Percentiles rank a stretch among this genome's conserved stretches.
Conservation (phyloP, 2,329 filamentous ascomycete species). For the Thielaviopsis euricoi region DNA sequence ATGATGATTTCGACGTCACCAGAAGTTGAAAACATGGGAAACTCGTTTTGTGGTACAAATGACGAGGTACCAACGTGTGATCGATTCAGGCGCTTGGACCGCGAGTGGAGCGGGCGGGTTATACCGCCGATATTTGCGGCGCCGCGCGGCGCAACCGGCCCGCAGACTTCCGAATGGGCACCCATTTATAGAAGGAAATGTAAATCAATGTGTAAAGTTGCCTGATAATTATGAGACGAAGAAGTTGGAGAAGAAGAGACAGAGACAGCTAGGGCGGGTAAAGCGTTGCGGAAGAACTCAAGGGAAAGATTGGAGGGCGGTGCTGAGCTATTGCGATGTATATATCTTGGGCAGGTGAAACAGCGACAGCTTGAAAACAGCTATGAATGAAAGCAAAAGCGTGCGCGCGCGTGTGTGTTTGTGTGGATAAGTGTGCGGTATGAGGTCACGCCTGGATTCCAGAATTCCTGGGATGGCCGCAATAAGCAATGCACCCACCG, state of each 20-base stretch:
- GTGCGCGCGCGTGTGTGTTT: too few species aligned
- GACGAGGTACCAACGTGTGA: conserved; percentile 61
- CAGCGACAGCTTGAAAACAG: neutral
- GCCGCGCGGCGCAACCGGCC: conserved; percentile 39
- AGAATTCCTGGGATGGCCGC: neutral
- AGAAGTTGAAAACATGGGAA: conserved; percentile 75
- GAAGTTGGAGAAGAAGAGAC: conserved; percentile 15
- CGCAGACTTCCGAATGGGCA: conserved; percentile 20
- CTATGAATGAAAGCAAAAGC: neutral
- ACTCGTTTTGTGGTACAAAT: conserved; percentile 69
- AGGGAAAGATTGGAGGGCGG: neutral
- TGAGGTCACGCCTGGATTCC: neutral
- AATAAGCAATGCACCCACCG: neutral
- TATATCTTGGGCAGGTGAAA: neutral
- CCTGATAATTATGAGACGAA: conserved; percentile 50
- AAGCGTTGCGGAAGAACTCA: neutral
- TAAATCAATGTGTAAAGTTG: too few species aligned
- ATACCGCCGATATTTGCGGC: conserved; percentile 38
- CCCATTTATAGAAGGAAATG: conserved; percentile 11
- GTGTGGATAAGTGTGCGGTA: neutral
- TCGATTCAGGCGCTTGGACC: conserved; percentile 57
- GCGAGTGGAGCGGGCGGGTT: conserved; percentile 36
- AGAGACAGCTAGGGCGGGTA: neutral
- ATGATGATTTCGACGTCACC: conserved; percentile 88
- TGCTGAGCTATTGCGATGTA: neutral